Base-by-base conservation (phyloP, 805 yeast genomes). In the Barnettozyma pratensis region DNA sequence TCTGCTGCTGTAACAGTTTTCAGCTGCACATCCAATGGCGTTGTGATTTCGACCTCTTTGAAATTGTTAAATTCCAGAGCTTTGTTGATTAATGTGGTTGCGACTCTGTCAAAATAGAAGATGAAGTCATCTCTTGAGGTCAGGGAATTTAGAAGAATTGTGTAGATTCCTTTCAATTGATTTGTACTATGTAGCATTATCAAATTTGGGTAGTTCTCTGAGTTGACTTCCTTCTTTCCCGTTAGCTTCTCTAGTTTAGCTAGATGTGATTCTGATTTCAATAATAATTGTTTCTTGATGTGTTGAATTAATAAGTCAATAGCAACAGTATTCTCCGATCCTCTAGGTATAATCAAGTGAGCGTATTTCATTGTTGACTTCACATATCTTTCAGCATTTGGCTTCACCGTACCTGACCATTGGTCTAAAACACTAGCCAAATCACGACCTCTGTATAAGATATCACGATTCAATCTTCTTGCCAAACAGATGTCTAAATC, bases 401-500 rank as follows among this genome's bases (percentile, higher is more conserved):
- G 99, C 64, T 92, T 94, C 29, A 94, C 99, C 64, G 83, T 91
- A 28, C 71, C 66, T 54, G 87, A 83, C 98, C 98, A 94, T 62
- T 94, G 99, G 55, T 79, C 76, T 50, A 94, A 75, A 14, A 91
- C 85, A 1, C 96, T 96, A 5, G 69, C 73, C 35, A 91, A 70
- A 57, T 91, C 96, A 51, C 99, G 72, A 1, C 96, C 96, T 51
- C 99, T 73, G 52, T 84, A 81, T 11, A 87, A 73, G 46, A 89
- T 90, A 64, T 94, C 99, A 60, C 99, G 74, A 4, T 87, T 80
- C 40, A 94, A 70, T 58, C 99, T 74, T 59, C 99, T 75, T 5
- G 96, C 91, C 57, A 94, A 73, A 66, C 99, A 94, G 12, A 92
- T 79, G 62, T 94, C 99, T 56, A 90, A 72, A 60, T 91, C 98